Conservation (phyloP, 768 basidiomycete genomes). For the Pulveroboletus frians region DNA sequence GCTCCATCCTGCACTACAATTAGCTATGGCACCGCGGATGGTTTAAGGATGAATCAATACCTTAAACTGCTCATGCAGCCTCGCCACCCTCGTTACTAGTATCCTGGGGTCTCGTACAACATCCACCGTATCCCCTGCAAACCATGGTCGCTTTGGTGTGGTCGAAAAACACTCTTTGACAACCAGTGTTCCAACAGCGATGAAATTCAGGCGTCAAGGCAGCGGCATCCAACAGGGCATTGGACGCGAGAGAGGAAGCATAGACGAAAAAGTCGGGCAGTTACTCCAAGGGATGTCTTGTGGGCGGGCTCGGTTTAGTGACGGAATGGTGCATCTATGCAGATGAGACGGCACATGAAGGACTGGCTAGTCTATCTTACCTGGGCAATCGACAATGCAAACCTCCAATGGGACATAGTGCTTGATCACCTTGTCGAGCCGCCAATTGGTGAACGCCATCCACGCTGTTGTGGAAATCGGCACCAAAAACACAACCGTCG, state of each 20-base stretch:
- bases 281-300: slow-evolving; percentile 53
- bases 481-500: slow-evolving; percentile 57
- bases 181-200: slow-evolving; percentile 75
- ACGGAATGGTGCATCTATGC: slow-evolving; percentile 18
- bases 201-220: too few species aligned
- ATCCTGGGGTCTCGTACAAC: slow-evolving; percentile 78
- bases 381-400: slow-evolving; percentile 54
- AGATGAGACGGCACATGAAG: not conserved
- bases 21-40: not conserved
- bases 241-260: slow-evolving; percentile 65
- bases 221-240: slow-evolving; percentile 76
- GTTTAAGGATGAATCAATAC: slow-evolving; percentile 33
- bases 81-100: slow-evolving; percentile 54
- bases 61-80: slow-evolving; percentile 73
- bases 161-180: slow-evolving; percentile 65
- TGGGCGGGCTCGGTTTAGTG: not conserved
- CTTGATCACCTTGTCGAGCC: slow-evolving; percentile 44
- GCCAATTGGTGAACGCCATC: slow-evolving; percentile 79
- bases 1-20: slow-evolving; percentile 63
- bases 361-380: slow-evolving; percentile 33
- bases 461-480: slow-evolving; percentile 81
- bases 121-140: slow-evolving; percentile 77
- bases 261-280: slow-evolving; percentile 40
- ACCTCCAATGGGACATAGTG: slow-evolving; percentile 58
- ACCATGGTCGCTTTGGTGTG: slow-evolving; percentile 70